phyloP scores from a whole-genome alignment of 1,284 basidiomycete species.

The Vanrija sp. region DNA sequence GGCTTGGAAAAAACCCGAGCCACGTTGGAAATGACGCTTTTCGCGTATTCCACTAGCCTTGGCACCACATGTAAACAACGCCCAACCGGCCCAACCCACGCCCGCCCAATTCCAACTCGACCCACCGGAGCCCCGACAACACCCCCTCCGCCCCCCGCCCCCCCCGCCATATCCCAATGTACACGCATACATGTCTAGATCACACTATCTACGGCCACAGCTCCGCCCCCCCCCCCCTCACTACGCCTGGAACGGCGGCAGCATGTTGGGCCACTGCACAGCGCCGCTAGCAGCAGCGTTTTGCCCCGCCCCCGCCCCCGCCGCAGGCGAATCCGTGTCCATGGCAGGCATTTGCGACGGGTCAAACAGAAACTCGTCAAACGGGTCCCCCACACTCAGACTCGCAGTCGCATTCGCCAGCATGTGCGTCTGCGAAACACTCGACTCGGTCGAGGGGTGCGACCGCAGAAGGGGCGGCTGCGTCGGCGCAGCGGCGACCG shows the following conservation, averaged over 20 bases:
- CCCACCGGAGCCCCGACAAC: too few species aligned
- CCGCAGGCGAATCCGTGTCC: neutral
- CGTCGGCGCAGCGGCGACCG: neutral
- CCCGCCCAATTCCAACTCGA: too few species aligned
- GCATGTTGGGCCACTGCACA: neutral
- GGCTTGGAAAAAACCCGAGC: too few species aligned
- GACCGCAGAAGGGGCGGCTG: neutral
- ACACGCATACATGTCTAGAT: too few species aligned
- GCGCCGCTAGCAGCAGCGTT: neutral
- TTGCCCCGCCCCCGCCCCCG: neutral
- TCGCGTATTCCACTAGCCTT: too few species aligned
- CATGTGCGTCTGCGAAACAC: neutral
- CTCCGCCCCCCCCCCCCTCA: too few species aligned
- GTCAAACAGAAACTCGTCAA: constrained; percentile 8
- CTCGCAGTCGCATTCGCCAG: neutral
- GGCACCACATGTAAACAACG: too few species aligned
- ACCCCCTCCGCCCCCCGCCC: too few species aligned
- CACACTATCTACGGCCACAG: too few species aligned
- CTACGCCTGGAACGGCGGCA: neutral
- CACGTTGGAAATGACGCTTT: too few species aligned
- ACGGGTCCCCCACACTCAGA: constrained; percentile 1
- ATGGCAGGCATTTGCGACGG: neutral
- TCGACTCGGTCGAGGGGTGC: neutral
- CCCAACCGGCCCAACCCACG: too few species aligned
- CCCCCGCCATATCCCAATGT: too few species aligned